Base-by-base conservation (phyloP, 2,329 filamentous ascomycete genomes). In the Xylariales sp. region DNA sequence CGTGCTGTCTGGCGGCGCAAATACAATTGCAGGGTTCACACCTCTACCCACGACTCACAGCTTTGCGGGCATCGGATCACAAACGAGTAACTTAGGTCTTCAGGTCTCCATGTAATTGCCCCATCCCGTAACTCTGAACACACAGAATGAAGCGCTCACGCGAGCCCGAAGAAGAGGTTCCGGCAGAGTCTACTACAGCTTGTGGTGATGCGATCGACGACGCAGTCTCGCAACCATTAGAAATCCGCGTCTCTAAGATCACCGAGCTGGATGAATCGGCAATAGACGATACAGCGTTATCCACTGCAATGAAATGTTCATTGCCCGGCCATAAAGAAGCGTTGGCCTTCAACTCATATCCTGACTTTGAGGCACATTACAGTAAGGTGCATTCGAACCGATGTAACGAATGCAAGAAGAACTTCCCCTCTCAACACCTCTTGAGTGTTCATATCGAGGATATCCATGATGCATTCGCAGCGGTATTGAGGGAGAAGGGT, bases 321-420 rank as follows among this genome's bases (percentile, higher is more conserved):
- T 71, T 97, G 16, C 88, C 90, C 40, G 87, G 88, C 34, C 90
- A 96, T 64, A 74, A 70, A 50, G 76, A 84, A 45, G 71, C 80
- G 2, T 57, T 93, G 41, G 69, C 73, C 4, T 97, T 98, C 62
- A 59, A 69, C 18, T 81, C 82, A 0, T 89, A 88, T 57, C 75
- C 81, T 44, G 86, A 89, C 12, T 96, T 94, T 63, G 89, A 96
- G 59, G 67, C 83, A 7, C 93, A 98, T 61, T 96, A 96, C 66
- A 74, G 71, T 50, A 82, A 87, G 57, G 71, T 76, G 16, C 93
- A 97, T 62, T 78, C 80, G 46, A 90, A 96, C 61, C 80, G 91
- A 31, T 98, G 93, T 59, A 69, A 82, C 8, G 84, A 89, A 56
- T 98, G 93, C 61, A 73, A 76, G 42, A 88, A 79, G 60, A 97